These are phyloP conservation scores for Aspergillus sergii DNA, from an alignment of 2,329 filamentous ascomycete species.

Conservation along the genomic window DNA sequence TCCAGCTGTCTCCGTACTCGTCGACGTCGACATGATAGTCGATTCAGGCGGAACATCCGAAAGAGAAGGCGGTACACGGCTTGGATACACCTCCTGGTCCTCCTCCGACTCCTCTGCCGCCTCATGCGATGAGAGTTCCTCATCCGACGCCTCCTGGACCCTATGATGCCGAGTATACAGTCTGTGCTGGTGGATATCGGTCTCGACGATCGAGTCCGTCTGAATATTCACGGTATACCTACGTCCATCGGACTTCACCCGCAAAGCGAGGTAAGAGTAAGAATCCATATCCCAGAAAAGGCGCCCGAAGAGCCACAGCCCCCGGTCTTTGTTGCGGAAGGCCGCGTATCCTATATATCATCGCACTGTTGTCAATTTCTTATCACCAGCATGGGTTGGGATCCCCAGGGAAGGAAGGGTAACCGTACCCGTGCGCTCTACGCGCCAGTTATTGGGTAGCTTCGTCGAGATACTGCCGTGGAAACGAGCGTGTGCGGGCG, in stretches of 20 bases:
- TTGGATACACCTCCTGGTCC: slow-evolving; percentile 33
- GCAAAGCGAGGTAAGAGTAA: slow-evolving; percentile 82
- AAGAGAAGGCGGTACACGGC: slow-evolving; percentile 37
- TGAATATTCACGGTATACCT: slow-evolving; percentile 95
- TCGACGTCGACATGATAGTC: slow-evolving; percentile 36
- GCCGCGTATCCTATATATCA: slow-evolving; percentile 75
- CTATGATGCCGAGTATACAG: slow-evolving; percentile 60
- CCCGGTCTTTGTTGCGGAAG: slow-evolving; percentile 79
- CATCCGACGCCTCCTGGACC: slow-evolving; percentile 21
- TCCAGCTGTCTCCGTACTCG: slow-evolving; percentile 56
- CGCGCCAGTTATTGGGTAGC: slow-evolving; percentile 66
- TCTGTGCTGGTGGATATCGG: slow-evolving; percentile 94
- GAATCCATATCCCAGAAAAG: slow-evolving; percentile 87
- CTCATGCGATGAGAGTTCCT: slow-evolving; percentile 20
- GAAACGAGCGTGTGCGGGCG: slow-evolving; percentile 73
- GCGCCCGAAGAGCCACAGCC: slow-evolving; percentile 80
- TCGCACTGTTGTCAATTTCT: slow-evolving; percentile 5
- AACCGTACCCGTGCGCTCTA: slow-evolving; percentile 43
- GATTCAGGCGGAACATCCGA: slow-evolving; percentile 41
- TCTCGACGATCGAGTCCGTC: slow-evolving; percentile 88
- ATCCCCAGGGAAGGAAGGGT: too few relatives aligned
- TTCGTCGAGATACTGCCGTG: slow-evolving; percentile 85
- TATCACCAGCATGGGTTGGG: not conserved
- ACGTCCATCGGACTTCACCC: slow-evolving; percentile 86
- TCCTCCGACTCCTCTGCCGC: slow-evolving; percentile 27